Percentiles rank a stretch among this genome's conserved stretches.
phyloP scores from a whole-genome alignment of 2,329 filamentous ascomycete genomes.

The Penicillium hesseltinei region DNA sequence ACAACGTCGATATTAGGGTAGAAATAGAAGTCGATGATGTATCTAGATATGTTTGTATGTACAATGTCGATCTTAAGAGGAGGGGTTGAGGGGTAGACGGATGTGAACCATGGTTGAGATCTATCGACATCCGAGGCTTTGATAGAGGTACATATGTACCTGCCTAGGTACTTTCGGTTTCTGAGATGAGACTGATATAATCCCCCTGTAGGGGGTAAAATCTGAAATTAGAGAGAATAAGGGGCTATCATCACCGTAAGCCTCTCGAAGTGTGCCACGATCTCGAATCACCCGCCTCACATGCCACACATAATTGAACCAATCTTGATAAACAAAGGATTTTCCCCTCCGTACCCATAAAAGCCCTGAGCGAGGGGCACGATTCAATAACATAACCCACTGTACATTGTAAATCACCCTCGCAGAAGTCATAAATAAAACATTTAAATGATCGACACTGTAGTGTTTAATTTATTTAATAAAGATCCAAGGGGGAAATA shows the following conservation, averaged over 20 bases:
- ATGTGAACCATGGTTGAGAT: conserved; percentile 24
- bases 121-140: not conserved
- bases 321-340: conserved; percentile 16
- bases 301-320: conserved; percentile 26
- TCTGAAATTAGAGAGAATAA: not conserved
- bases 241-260: not conserved
- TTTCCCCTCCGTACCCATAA: conserved; percentile 3
- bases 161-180: no score
- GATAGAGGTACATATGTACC: not conserved
- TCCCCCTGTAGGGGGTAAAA: not conserved
- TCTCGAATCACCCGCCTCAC: conserved; percentile 25
- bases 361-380: conserved; percentile 6
- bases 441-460: conserved; percentile 6
- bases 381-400: conserved; percentile 3
- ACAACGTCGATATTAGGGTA: conserved; percentile 6
- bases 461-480: conserved; percentile 9
- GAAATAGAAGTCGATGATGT: no score
- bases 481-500: not conserved
- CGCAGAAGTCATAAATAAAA: conserved; percentile 1
- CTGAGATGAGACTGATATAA: not conserved
- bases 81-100: conserved; percentile 13
- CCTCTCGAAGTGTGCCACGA: conserved; percentile 20
- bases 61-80: not conserved
- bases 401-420: conserved; percentile 3
- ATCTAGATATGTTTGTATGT: not conserved